A percentile compares a stretch with the other conserved stretches of the same genome.
Conservation (phyloP, 805 yeast species). For the Candida anglica region DNA sequence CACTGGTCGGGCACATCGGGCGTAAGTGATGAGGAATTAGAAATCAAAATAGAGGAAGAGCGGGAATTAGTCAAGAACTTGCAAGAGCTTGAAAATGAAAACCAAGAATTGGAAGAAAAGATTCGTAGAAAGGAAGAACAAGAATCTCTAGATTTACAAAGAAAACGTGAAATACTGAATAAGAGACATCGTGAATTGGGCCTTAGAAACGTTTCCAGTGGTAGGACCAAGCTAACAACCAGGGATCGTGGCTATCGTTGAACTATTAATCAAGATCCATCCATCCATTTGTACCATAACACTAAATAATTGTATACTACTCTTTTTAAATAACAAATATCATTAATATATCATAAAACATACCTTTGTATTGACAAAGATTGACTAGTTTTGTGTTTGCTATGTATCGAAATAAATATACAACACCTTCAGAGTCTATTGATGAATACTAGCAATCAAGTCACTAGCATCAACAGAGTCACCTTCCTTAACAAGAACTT, state of each 20-base stretch:
- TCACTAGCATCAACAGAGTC: conserved; percentile 96
- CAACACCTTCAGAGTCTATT: conserved; percentile 8
- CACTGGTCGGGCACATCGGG: conserved; percentile 34
- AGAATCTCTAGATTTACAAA: conserved; percentile 6
- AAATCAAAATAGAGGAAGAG: conserved; percentile 15
- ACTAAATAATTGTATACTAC: too few relatives aligned
- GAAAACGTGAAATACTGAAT: conserved; percentile 8
- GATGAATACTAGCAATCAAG: conserved; percentile 48
- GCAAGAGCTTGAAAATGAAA: conserved; percentile 22
- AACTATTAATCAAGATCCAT: neutral
- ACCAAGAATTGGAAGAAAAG: conserved; percentile 14
- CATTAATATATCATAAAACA: too few relatives aligned
- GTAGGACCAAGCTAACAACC: neutral
- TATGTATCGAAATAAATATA: neutral
- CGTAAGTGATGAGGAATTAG: conserved; percentile 13
- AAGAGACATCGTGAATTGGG: conserved; percentile 22
- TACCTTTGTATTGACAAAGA: too few relatives aligned
- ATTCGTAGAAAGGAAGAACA: conserved; percentile 16
- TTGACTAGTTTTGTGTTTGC: too few relatives aligned
- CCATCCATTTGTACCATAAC: too few relatives aligned
- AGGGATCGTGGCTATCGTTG: neutral
- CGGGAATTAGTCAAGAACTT: conserved; percentile 21
- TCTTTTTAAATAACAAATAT: too few relatives aligned
- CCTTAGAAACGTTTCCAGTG: conserved; percentile 8
- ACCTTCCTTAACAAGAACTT: conserved; percentile 77